Evolutionary conservation across 106 monocot genomes (phyloP).

Genomic region (Agapanthus africanus): DNA sequence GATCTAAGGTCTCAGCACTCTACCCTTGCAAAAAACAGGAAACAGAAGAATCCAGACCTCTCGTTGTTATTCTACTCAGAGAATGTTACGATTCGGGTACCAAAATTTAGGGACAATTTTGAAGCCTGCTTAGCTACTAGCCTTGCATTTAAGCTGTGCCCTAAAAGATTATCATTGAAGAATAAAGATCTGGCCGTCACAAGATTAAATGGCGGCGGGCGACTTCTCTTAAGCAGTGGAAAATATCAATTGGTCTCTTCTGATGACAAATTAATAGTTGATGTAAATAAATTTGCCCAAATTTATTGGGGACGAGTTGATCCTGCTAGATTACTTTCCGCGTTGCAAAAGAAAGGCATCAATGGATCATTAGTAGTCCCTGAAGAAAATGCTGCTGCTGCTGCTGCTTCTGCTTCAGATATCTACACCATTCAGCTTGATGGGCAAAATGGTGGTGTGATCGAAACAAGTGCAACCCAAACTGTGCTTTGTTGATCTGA

Average conservation of each 20-base stretch:
- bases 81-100: constrained; percentile 23
- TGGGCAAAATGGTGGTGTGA: constrained; percentile 19
- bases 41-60: background rate
- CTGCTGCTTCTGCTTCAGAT: no score
- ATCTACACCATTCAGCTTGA: background rate
- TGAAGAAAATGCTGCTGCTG: background rate
- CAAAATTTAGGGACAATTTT: constrained; percentile 18
- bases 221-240: constrained; percentile 36
- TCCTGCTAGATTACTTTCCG: constrained; percentile 16
- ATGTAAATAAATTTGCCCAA: constrained; percentile 6
- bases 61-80: constrained; percentile 35
- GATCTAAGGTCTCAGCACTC: constrained; percentile 16
- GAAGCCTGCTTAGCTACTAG: constrained; percentile 28
- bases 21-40: background rate
- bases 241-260: constrained; percentile 24
- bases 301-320: constrained; percentile 41
- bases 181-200: constrained; percentile 43
- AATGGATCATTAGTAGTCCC: constrained; percentile 19
- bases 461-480: constrained; percentile 17
- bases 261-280: background rate
- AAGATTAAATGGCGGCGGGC: constrained; percentile 38
- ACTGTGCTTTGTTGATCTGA: constrained; percentile 28
- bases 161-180: constrained; percentile 23
- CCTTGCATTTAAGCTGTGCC: constrained; percentile 39
- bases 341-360: constrained; percentile 30